Evolutionary conservation across 1,284 basidiomycete genomes (phyloP), one percentile per base, ranked within the genome.

Genomic region (Papiliotrema flavescens): DNA sequence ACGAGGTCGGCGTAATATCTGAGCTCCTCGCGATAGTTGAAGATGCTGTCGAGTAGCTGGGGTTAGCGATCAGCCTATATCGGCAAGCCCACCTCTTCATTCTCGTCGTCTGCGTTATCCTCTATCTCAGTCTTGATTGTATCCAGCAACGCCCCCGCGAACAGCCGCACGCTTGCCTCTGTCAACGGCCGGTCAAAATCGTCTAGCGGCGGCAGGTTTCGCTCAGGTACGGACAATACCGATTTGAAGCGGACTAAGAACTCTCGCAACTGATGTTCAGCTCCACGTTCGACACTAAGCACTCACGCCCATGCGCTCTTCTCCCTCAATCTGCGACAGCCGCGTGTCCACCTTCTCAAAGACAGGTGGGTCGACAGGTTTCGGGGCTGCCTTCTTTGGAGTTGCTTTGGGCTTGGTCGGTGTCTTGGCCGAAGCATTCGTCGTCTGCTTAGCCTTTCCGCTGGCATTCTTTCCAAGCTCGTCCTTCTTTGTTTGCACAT

Each of bases 171-270:
- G 20, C 59, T 68, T 2, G 69, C 62, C 51, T 74, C 72, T 23
- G 62, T 65, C 4, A 73, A 49, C 2, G 71, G 64, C 28, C 70
- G 59, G 56, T 74, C 72, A 53, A 74, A 73, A 56, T 74, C 71
- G 55, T 74, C 72, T 46, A 74, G 49, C 1, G 63, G 53, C n/a
- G 54, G 49, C 8, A 74, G 57, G 7, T 61, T 57, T 47, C 72
- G 57, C 35, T 73, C 72, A 1, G 69, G 66, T 7, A 74, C 45
- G 11, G 53, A 53, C n/a, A 74, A 51, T 3, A 66, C 42, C 2
- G 36, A 28, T 40, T 65, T 49, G 53, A 74, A 74, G 1, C 72
- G 65, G 42, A 62, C 55, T 15, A 73, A 52, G 40, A 66, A 73
- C 60, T 74, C 72, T 49, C 72, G 68, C 23, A 74, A 49, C 67